These are phyloP conservation scores for Globisporangium acanthophoron DNA, from an alignment of 352 stramenopile genomes.

Conservation along the genomic window DNA sequence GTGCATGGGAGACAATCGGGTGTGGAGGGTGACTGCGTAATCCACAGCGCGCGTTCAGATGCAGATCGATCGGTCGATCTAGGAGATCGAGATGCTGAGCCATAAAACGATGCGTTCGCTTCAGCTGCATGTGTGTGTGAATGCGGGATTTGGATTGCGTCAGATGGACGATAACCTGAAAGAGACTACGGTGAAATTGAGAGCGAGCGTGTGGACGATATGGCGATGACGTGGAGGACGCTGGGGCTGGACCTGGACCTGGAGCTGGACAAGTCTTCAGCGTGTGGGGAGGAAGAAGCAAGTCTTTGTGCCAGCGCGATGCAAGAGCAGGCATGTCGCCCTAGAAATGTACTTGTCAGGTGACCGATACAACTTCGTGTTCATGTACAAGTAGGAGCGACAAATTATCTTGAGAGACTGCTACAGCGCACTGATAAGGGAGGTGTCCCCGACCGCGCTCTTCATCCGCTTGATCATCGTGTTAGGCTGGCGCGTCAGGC, in stretches of 20 bases:
- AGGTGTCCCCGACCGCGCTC: conserved; percentile 18
- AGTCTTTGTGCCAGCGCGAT: too few species aligned
- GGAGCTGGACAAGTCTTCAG: too few species aligned
- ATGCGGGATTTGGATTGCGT: not conserved
- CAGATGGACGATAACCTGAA: too few species aligned
- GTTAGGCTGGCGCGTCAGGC: conserved; percentile 94
- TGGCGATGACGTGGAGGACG: too few species aligned
- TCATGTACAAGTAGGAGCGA: not conserved
- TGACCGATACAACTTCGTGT: not conserved
- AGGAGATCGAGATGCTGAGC: not conserved
- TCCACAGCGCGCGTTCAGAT: not conserved
- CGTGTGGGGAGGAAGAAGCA: too few species aligned
- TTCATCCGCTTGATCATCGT: conserved; percentile 48
- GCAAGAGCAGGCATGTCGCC: too few species aligned
- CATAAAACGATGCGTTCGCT: not conserved
- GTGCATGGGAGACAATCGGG: too few species aligned
- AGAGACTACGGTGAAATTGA: too few species aligned
- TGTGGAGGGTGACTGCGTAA: not conserved
- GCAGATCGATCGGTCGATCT: not conserved
- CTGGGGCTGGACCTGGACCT: too few species aligned
- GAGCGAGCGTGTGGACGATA: too few species aligned
- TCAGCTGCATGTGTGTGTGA: not conserved
- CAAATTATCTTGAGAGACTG: not conserved
- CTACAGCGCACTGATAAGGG: conserved; percentile 2
- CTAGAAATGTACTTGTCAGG: not conserved